These are phyloP conservation scores for Tillandsia fasciculata DNA, from an alignment of 176 grass and related monocot species.

Conservation along the genomic window DNA sequence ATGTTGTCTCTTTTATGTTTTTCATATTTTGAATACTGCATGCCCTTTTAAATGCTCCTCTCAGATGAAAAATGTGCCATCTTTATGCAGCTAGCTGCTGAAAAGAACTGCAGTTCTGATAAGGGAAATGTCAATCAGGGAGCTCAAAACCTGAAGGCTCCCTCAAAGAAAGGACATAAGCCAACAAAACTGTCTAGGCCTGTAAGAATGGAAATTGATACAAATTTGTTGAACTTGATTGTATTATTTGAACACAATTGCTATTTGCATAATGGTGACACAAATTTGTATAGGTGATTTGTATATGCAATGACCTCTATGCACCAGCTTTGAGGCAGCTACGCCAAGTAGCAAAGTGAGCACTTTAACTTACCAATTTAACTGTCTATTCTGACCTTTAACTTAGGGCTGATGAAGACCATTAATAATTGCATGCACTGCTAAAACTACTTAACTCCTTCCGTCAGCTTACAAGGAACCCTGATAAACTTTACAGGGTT, in stretches of 20 bases:
- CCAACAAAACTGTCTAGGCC: constrained; percentile 56
- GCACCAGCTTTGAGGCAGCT: constrained; percentile 90
- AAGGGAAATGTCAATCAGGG: constrained; percentile 35
- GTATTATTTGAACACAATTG: constrained; percentile 16
- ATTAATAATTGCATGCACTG: not conserved
- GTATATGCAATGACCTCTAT: constrained; percentile 99
- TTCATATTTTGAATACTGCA: not conserved
- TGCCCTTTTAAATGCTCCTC: not conserved
- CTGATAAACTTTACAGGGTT: constrained; percentile 62
- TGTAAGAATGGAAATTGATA: constrained; percentile 37
- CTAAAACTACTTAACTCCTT: not conserved
- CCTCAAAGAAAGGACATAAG: constrained; percentile 62
- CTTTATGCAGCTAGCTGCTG: constrained; percentile 54
- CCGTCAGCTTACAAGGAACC: constrained; percentile 9
- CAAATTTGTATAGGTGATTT: constrained; percentile 61
- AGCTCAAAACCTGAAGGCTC: constrained; percentile 38
- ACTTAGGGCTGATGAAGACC: not conserved
- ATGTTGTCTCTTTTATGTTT: too few species aligned
- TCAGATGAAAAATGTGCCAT: not conserved
- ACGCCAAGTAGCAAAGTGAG: constrained; percentile 95
- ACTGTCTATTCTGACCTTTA: constrained; percentile 1
- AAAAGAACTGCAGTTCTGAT: constrained; percentile 55
- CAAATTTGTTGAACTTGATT: not conserved
- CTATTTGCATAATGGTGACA: constrained; percentile 9
- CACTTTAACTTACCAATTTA: constrained; percentile 16